Evolutionary conservation across 1,284 basidiomycete species (phyloP), one percentile per base, ranked within the genome.

Genomic region (Coniferiporia weirii): DNA sequence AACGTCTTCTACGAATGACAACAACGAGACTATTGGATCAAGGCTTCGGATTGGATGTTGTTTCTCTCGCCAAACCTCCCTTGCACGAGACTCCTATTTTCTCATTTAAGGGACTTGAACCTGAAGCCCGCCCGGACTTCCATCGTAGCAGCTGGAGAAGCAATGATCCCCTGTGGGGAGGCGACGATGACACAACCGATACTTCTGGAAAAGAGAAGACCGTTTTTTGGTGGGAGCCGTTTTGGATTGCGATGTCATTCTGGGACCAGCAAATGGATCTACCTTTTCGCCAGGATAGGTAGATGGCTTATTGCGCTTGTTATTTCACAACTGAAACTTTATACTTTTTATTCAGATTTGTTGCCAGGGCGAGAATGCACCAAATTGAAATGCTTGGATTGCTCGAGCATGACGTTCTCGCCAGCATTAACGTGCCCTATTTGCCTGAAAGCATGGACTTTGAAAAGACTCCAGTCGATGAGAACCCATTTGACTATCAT

Each of bases 21-120:
- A 98, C 95, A 0, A 94, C 93, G 54, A 83, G 97, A n/a, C 87
- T 98, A 81, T 82, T 97, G 44, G 95, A 97, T 68, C 95, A 96
- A 71, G 97, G 97, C 0, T 89, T 96, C 63, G 87, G 89, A 0
- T 75, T 98, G 5, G 93, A 98, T 68, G 81, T 98, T 20, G 87
- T 99, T 52, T 91, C 89, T 48, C 79, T 99, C 43, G 87, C 92
- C 40, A 98, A 98, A 71, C 91, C 91, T 63, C 97, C 97, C 1
- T 75, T 99, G 32, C 95, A 98, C 69, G 88, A 90, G 64, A 94
- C 89, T 43, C 93, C 93, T 0, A 84, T 97, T 7, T 94, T 96
- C 71, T 88, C 88, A 66, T 97, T 92, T 69, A 73, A 80, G 66
- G 82, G 83, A 35, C 68, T 74, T 17, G 81, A 84, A 56, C 82